A percentile compares a stretch with the other conserved stretches of the same genome.
These are phyloP conservation scores for Ustilago bromivora DNA, from an alignment of 1,284 basidiomycete genomes.

Conservation along the genomic window DNA sequence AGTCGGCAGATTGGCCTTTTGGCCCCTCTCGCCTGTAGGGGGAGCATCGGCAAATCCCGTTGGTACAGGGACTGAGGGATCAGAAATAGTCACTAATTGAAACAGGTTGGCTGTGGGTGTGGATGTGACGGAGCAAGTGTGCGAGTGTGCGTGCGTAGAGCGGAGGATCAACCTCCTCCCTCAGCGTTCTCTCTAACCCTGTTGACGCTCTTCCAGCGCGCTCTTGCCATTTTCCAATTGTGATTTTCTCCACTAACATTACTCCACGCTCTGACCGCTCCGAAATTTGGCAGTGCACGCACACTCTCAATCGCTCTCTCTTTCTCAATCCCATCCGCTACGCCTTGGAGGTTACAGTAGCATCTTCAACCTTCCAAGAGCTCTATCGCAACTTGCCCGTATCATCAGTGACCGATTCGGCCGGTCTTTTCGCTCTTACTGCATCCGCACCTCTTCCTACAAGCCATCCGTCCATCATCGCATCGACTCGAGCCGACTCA, in stretches of 20 bases:
- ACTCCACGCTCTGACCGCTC: neutral
- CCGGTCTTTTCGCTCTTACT: neutral
- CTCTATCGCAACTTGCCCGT: neutral
- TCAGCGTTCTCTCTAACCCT: conserved; percentile 16
- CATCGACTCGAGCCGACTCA: neutral
- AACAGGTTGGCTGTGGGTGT: neutral
- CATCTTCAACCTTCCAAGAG: neutral
- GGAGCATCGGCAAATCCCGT: neutral
- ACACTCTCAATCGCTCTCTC: neutral
- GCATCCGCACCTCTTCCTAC: neutral
- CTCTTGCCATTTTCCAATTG: conserved; percentile 2
- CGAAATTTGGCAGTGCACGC: neutral
- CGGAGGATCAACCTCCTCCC: conserved; percentile 8
- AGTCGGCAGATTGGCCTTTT: conserved; percentile 1
- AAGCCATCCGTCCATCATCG: neutral
- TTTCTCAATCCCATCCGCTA: conserved; percentile 3
- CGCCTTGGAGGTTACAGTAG: neutral
- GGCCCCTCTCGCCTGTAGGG: neutral
- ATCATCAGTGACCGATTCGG: neutral
- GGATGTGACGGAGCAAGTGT: neutral
- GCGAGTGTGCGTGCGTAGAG: neutral
- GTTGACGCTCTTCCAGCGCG: conserved; percentile 33
- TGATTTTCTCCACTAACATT: neutral
- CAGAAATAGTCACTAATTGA: conserved; percentile 1
- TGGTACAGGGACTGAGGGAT: neutral